Conservation (phyloP, 1,284 basidiomycete genomes). For the Cerioporus squamosus region DNA sequence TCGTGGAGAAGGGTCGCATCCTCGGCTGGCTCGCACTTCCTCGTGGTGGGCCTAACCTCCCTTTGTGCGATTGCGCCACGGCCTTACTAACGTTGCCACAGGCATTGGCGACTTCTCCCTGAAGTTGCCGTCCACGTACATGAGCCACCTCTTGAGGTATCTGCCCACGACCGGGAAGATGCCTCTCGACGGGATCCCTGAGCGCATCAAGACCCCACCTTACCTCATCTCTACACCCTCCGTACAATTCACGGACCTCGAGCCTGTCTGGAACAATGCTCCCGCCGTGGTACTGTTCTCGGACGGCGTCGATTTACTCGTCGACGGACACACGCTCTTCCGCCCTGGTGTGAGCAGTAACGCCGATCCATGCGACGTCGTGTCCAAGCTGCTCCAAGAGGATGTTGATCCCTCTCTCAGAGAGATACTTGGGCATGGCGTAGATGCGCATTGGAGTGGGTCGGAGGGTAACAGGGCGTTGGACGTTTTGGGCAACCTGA, state of each 20-base stretch:
- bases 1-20: slow-evolving; percentile 2
- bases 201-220: slow-evolving; percentile 7
- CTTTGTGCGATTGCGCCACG: no score
- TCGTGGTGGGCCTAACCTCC: not conserved
- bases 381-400: not conserved
- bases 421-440: not conserved
- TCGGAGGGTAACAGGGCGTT: not conserved
- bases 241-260: slow-evolving; percentile 5
- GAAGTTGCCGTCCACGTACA: slow-evolving; percentile 2
- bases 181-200: not conserved
- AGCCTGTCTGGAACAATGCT: not conserved
- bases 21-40: slow-evolving; percentile 1
- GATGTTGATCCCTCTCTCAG: not conserved
- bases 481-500: slow-evolving; percentile 7
- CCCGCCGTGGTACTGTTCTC: slow-evolving; percentile 1
- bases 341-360: not conserved
- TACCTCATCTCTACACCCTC: slow-evolving; percentile 5
- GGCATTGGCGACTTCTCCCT: slow-evolving; percentile 7
- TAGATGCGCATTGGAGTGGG: not conserved
- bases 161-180: not conserved
- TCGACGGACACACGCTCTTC: slow-evolving; percentile 7
- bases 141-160: slow-evolving; percentile 3
- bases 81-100: not conserved
- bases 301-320: slow-evolving; percentile 10
- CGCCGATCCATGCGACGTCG: slow-evolving; percentile 1